phyloP scores from a whole-genome alignment of 2,329 filamentous ascomycete genomes.

The Pseudodiploospora longispora region DNA sequence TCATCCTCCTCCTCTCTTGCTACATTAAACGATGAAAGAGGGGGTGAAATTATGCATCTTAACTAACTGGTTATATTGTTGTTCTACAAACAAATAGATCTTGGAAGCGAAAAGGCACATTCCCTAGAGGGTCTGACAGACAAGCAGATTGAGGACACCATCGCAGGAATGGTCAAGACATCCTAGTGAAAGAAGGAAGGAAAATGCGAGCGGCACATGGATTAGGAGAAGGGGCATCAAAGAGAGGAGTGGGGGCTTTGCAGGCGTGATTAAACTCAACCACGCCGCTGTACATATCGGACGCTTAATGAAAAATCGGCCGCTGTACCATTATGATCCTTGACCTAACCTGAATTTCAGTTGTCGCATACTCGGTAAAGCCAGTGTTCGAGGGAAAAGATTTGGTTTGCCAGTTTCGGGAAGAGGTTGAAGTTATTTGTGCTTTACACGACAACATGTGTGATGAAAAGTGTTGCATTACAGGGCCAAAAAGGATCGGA shows the following conservation, averaged over 20 bases:
- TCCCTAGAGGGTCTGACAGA: conserved; percentile 51
- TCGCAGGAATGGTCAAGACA: conserved; percentile 45
- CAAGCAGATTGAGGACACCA: conserved; percentile 53
- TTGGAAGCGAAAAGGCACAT: conserved; percentile 49
- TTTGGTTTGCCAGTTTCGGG: too few species aligned
- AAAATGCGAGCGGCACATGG: neutral
- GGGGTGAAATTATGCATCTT: too few species aligned
- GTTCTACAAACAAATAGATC: conserved; percentile 28
- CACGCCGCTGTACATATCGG: conserved; percentile 1
- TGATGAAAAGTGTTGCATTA: too few species aligned
- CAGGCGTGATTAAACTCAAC: conserved; percentile 6
- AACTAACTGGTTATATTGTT: too few species aligned
- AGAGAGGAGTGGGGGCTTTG: neutral
- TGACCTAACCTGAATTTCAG: too few species aligned
- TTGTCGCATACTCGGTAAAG: too few species aligned
- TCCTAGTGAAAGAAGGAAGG: neutral
- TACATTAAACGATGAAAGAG: too few species aligned
- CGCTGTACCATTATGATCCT: neutral
- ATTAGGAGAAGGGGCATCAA: neutral
- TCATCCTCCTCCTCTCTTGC: neutral
- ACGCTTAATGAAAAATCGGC: neutral
- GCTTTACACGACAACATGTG: too few species aligned
- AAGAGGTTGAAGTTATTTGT: too few species aligned
- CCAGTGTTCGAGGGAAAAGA: too few species aligned
- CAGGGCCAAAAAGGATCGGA: too few species aligned